Conservation (phyloP, 2,329 filamentous ascomycete species). For the Venturia effusa region DNA sequence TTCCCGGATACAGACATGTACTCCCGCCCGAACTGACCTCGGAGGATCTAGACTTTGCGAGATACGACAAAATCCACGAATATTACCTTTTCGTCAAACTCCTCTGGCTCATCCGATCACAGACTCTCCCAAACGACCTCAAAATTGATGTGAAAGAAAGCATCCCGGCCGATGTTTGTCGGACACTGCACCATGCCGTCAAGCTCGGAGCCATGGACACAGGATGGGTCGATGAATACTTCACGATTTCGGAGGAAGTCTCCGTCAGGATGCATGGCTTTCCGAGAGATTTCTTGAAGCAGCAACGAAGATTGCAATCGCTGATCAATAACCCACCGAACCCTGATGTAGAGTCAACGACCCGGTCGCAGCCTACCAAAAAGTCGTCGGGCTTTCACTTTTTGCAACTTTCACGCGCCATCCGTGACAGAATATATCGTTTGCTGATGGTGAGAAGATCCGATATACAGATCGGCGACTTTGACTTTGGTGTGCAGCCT, state of each 20-base stretch:
- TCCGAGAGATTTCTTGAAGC: slow-evolving; percentile 1
- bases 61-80: neutral
- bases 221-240: slow-evolving; percentile 8
- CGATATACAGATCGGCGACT: slow-evolving; percentile 12
- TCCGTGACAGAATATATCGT: slow-evolving; percentile 7
- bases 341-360: neutral
- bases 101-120: slow-evolving; percentile 1
- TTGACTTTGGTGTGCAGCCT: slow-evolving; percentile 9
- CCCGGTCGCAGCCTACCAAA: neutral
- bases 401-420: neutral
- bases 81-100: slow-evolving; percentile 7
- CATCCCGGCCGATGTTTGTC: neutral
- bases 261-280: slow-evolving; percentile 1
- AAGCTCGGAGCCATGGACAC: slow-evolving; percentile 7
- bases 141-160: neutral
- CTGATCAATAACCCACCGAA: neutral
- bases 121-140: neutral
- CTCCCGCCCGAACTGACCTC: neutral
- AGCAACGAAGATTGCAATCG: neutral
- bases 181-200: neutral
- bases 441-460: slow-evolving; percentile 5
- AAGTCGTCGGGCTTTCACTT: neutral
- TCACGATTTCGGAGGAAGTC: neutral
- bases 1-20: neutral
- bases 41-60: slow-evolving; percentile 1